Evolutionary conservation across 495 filamentous ascomycete species (phyloP).

Genomic region (Geopyxis carbonaria): DNA sequence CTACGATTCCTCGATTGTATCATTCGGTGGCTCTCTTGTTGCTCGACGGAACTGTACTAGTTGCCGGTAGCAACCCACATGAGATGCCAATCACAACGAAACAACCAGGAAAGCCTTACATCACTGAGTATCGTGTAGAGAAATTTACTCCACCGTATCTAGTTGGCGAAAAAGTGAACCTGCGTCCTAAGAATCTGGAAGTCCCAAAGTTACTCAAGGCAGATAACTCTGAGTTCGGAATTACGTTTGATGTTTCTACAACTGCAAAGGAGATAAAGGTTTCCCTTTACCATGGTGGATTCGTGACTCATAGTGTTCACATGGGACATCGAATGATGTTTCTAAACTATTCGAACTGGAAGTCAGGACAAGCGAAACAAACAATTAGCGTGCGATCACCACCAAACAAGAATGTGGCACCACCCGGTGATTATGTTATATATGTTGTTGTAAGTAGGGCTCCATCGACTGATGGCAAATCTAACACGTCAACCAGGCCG

Average conservation of each 20-base stretch:
- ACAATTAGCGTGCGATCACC: conserved; percentile 36
- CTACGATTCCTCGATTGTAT: conserved; percentile 39
- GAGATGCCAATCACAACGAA: conserved; percentile 35
- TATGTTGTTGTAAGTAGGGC: conserved; percentile 32
- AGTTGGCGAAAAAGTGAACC: conserved; percentile 31
- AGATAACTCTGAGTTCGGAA: conserved; percentile 30
- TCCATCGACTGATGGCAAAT: background rate
- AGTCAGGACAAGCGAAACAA: conserved; percentile 29
- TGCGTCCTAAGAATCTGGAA: conserved; percentile 32
- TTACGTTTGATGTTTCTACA: conserved; percentile 32
- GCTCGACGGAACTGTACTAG: conserved; percentile 41
- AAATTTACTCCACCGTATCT: conserved; percentile 46
- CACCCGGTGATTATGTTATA: conserved; percentile 45
- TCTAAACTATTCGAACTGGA: conserved; percentile 37
- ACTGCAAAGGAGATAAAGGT: conserved; percentile 31
- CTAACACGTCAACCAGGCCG: conserved; percentile 17
- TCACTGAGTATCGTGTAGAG: conserved; percentile 41
- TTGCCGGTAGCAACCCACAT: conserved; percentile 43
- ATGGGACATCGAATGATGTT: conserved; percentile 46
- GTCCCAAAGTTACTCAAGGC: conserved; percentile 28
- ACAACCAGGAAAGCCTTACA: conserved; percentile 29
- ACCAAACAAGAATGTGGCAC: conserved; percentile 37
- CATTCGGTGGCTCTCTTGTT: conserved; percentile 41
- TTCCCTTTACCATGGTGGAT: conserved; percentile 42
- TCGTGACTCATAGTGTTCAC: conserved; percentile 44